Percentiles rank a stretch among this genome's conserved stretches.
These are phyloP conservation scores for Bryopsis sp. DNA, from an alignment of 139 green algal species.

Conservation along the genomic window DNA sequence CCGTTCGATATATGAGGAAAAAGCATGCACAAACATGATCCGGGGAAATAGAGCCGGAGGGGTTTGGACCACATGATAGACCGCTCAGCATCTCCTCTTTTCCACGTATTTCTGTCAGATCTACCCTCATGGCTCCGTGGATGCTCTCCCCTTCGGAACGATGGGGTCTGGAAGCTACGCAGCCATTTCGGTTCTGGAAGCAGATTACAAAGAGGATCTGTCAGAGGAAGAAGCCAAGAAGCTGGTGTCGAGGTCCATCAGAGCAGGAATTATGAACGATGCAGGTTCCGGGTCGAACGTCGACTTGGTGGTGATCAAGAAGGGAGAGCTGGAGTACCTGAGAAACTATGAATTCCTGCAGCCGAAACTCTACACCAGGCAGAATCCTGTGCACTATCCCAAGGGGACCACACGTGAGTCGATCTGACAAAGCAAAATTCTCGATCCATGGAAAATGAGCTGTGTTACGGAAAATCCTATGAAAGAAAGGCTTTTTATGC, in stretches of 20 bases:
- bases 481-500: too few species aligned
- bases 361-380: slow-evolving; percentile 78
- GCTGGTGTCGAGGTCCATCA: slow-evolving; percentile 24
- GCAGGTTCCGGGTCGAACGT: slow-evolving; percentile 94
- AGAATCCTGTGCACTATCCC: slow-evolving; percentile 59
- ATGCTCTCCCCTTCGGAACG: slow-evolving; percentile 88
- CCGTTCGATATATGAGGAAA: too few species aligned
- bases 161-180: slow-evolving; percentile 95
- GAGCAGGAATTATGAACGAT: slow-evolving; percentile 91
- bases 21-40: too few species aligned
- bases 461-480: too few species aligned
- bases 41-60: too few species aligned
- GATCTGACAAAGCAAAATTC: too few species aligned
- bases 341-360: slow-evolving; percentile 83
- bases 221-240: slow-evolving; percentile 45
- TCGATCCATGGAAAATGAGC: too few species aligned
- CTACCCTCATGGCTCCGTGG: slow-evolving; percentile 96
- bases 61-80: too few species aligned
- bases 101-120: too few species aligned
- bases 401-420: too few species aligned
- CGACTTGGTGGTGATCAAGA: slow-evolving; percentile 93
- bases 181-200: slow-evolving; percentile 97
- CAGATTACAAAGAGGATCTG: slow-evolving; percentile 93
- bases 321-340: slow-evolving; percentile 76
- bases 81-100: too few species aligned